A percentile compares a stretch with the other conserved stretches of the same genome.
Evolutionary conservation across 148 eudicot genomes (phyloP).

Genomic region (Nyssa sinensis): DNA sequence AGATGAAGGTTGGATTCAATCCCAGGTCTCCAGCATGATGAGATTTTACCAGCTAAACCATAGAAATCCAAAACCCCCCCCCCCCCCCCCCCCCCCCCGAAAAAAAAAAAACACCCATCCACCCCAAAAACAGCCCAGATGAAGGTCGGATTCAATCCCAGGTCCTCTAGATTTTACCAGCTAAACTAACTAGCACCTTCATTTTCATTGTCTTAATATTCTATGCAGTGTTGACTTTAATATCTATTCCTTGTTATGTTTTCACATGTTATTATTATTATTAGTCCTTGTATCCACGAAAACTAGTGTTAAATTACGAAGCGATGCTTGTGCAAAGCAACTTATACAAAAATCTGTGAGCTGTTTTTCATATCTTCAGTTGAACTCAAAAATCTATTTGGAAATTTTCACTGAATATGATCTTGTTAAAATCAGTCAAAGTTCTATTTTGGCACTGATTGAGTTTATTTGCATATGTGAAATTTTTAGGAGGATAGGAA

Average conservation of each 20-base stretch:
- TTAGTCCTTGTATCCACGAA: background rate
- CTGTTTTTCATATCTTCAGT: background rate
- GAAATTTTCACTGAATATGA: background rate
- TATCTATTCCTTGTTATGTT: background rate
- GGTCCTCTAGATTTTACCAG: too few species aligned
- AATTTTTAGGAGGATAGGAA: constrained; percentile 85
- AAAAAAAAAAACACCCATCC: too few species aligned
- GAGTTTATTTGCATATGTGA: constrained; percentile 12
- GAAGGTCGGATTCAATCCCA: too few species aligned
- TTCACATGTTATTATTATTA: background rate
- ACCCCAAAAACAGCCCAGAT: too few species aligned
- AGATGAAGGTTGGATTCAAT: too few species aligned
- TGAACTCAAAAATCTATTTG: background rate
- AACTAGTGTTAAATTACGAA: background rate
- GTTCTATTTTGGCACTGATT: constrained; percentile 6
- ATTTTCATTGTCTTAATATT: background rate
- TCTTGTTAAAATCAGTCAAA: background rate
- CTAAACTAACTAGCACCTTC: too few species aligned
- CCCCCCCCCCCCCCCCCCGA: too few species aligned
- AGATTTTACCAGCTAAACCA: too few species aligned
- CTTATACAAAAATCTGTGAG: background rate
- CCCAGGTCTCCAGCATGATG: too few species aligned
- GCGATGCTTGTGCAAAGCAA: background rate
- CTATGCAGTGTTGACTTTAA: background rate
- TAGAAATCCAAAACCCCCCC: too few species aligned